These are phyloP conservation scores for Coniella vitis DNA, from an alignment of 2,329 filamentous ascomycete genomes.

Conservation along the genomic window DNA sequence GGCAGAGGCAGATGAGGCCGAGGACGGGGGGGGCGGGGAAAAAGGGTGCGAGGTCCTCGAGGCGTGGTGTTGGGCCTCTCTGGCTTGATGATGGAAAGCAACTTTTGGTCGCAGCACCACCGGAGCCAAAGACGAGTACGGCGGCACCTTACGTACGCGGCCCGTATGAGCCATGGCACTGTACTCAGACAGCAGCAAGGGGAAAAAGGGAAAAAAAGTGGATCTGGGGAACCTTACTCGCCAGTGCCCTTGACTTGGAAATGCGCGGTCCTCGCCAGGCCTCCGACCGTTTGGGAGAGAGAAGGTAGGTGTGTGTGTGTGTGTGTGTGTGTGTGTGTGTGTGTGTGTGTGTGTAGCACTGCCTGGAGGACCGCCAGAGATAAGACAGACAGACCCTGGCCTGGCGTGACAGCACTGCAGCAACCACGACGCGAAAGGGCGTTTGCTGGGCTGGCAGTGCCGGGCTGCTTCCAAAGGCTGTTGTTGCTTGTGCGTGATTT, in stretches of 20 bases:
- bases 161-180: neutral
- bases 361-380: no score
- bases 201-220: conserved; percentile 17
- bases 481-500: neutral
- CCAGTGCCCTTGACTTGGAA: conserved; percentile 3
- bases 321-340: neutral
- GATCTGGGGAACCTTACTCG: conserved; percentile 14
- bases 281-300: conserved; percentile 12
- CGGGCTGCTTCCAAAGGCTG: no score
- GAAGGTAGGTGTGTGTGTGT: neutral
- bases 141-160: conserved; percentile 16
- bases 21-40: neutral
- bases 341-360: conserved; percentile 1
- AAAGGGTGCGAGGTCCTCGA: neutral
- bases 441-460: no score
- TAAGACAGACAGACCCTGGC: neutral
- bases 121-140: conserved; percentile 3
- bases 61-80: neutral
- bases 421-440: no score
- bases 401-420: no score
- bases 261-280: conserved; percentile 10
- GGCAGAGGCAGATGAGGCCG: conserved; percentile 5
- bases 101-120: conserved; percentile 12
- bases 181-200: conserved; percentile 6
- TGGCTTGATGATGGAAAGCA: conserved; percentile 6